Evolutionary conservation across 176 grass and related monocot species (phyloP).

Genomic region (Aegilops bicornis): DNA sequence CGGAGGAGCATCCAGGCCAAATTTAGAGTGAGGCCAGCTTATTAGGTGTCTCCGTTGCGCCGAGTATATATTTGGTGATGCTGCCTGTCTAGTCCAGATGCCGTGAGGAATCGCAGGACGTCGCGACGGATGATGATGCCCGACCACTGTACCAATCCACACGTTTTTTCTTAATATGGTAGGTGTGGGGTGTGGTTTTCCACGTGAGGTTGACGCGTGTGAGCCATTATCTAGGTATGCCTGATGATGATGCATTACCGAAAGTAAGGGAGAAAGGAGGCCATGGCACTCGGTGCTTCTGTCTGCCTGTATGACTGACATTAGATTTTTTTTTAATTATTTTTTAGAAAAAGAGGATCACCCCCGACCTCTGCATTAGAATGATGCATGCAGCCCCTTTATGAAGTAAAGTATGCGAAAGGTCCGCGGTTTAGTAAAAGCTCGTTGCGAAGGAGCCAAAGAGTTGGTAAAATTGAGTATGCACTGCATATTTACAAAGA

Average conservation of each 20-base stretch:
- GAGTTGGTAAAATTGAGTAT: not conserved
- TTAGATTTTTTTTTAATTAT: not conserved
- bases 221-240: not conserved
- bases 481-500: not conserved
- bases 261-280: not conserved
- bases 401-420: no score
- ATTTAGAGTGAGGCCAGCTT: not conserved
- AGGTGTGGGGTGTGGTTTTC: not conserved
- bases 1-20: not conserved
- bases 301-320: not conserved
- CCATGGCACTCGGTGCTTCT: not conserved
- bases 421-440: no score
- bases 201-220: not conserved
- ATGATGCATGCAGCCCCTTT: no score
- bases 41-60: not conserved
- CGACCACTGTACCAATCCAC: not conserved
- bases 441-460: not conserved
- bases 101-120: not conserved
- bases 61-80: not conserved
- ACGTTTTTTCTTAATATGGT: not conserved
- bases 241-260: not conserved
- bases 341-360: no score
- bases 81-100: not conserved
- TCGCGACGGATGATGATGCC: not conserved
- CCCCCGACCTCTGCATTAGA: no score